Evolutionary conservation across 495 filamentous ascomycete species (phyloP), one percentile per base, ranked within the genome.

Genomic region (Cenococcum geophilum): DNA sequence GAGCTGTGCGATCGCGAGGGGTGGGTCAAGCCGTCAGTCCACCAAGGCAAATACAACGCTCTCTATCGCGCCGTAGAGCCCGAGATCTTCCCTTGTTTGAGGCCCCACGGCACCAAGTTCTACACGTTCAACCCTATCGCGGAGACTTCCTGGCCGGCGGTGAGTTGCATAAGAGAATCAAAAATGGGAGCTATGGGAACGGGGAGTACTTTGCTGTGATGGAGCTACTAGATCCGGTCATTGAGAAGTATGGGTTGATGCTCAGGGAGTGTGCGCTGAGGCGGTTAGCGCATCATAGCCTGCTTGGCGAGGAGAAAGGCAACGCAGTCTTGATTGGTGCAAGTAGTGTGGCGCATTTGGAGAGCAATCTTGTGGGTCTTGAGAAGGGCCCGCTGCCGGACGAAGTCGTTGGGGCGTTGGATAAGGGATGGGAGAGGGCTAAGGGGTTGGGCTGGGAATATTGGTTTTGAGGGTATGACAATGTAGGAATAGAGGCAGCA

Each of bases 51-150:
- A 81, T 89, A 86, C 74, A 90, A 84, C 67, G 77, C 77, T 59
- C 86, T 91, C 53, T 80, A 40, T 45, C 87, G 91, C n/a, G 82
- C 79, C 11, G 84, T 95, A 54, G 90, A 95, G 74, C 71, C 82
- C 18, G 91, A 96, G 73, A 75, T 95, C 40, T 77, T 95, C 21
- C 84, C 81, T 0, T 86, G 86, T 2, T 93, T 88, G 65, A 80
- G 83, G 16, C 83, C 89, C n/a, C 95, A 92, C 67, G 89, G 90
- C 0, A 76, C 95, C 25, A 87, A 92, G 61, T 81, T 95, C 20
- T 89, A 95, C 23, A 78, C 91, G n/a, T 95, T 95, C 73, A 95
- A 95, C 72, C 91, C 91, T 1, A 75, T 88, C 52, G 89, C 89
- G n/a, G n/a, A n/a, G n/a, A n/a, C n/a, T n/a, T n/a, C n/a, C n/a